Conservation (phyloP, 768 basidiomycete genomes). For the Pleurotus djamor region DNA sequence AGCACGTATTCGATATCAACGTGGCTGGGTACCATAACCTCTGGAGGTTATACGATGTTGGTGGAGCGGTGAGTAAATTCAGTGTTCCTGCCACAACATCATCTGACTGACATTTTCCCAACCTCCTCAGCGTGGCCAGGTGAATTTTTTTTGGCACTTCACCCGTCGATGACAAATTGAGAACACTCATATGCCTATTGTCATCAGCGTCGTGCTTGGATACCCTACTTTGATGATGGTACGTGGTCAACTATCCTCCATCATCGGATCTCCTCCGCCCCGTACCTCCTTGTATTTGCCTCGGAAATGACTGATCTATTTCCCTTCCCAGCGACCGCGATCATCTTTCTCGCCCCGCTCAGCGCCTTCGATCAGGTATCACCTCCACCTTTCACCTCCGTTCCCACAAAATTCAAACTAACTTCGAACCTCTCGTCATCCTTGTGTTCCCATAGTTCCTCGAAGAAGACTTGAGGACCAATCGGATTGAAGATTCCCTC, state of each 20-base stretch:
- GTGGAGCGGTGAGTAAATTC: constrained; percentile 63
- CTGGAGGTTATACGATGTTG: constrained; percentile 84
- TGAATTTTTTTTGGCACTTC: constrained; percentile 22
- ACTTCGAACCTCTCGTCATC: neutral
- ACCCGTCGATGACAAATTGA: neutral
- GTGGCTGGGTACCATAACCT: constrained; percentile 62
- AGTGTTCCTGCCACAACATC: neutral
- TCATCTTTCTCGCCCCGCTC: constrained; percentile 86
- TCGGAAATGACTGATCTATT: neutral
- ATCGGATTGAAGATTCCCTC: constrained; percentile 80
- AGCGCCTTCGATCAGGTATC: constrained; percentile 84
- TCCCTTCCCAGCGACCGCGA: constrained; percentile 59
- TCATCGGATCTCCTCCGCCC: neutral
- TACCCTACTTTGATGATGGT: constrained; percentile 86
- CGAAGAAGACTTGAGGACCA: constrained; percentile 77
- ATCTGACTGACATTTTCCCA: neutral
- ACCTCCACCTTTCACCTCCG: neutral
- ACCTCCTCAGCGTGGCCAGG: constrained; percentile 55
- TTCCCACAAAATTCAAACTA: neutral
- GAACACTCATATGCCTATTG: constrained; percentile 3
- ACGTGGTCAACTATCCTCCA: constrained; percentile 2
- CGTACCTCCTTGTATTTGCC: neutral
- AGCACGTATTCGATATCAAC: constrained; percentile 70
- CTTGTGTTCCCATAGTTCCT: constrained; percentile 51
- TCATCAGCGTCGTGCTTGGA: constrained; percentile 72